Conservation (phyloP, 305 asterid species). For the Rubia tinctorum region DNA sequence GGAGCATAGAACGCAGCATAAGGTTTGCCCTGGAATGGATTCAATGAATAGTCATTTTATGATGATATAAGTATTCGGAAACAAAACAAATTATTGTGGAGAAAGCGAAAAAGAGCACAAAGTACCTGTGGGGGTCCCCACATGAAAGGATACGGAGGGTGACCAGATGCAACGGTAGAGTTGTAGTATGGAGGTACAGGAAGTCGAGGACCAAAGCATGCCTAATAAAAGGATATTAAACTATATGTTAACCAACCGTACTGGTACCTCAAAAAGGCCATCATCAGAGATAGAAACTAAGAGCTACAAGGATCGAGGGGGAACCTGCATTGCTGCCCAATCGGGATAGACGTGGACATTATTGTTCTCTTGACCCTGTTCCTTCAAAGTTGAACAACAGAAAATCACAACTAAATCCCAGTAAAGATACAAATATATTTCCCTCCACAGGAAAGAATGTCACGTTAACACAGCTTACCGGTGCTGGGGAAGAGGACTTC, state of each 20-base stretch:
- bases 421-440: too few relatives aligned
- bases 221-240: constrained; percentile 38
- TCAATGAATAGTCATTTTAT: neutral
- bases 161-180: constrained; percentile 71
- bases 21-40: constrained; percentile 56
- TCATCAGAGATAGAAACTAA: neutral
- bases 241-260: neutral
- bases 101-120: neutral
- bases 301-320: constrained; percentile 11
- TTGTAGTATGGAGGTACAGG: constrained; percentile 83
- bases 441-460: neutral
- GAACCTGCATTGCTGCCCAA: constrained; percentile 98
- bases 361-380: too few relatives aligned
- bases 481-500: too few relatives aligned
- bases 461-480: too few relatives aligned
- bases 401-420: too few relatives aligned
- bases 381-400: too few relatives aligned
- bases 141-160: constrained; percentile 77
- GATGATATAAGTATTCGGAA: neutral
- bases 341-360: too few relatives aligned
- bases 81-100: neutral
- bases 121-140: constrained; percentile 97
- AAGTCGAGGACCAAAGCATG: constrained; percentile 86
- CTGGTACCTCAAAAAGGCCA: constrained; percentile 7
- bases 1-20: constrained; percentile 85